phyloP scores from a whole-genome alignment of 768 basidiomycete genomes.

The Boletus eberwhitei region DNA sequence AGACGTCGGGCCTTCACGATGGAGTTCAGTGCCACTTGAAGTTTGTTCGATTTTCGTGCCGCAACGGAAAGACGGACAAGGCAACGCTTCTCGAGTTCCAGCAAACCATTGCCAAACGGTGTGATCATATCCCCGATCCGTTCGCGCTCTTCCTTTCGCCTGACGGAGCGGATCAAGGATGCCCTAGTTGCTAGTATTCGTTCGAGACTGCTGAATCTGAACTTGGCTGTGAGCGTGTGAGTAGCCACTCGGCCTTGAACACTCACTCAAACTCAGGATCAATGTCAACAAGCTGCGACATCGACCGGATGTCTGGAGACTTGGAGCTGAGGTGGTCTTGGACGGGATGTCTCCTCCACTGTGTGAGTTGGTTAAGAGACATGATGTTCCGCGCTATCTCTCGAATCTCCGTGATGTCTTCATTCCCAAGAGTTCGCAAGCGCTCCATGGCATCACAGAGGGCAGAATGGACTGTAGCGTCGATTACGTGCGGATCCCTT shows the following conservation, averaged over 20 bases:
- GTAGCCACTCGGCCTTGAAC: background rate
- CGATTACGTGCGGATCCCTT: slow-evolving; percentile 50
- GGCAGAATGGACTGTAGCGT: slow-evolving; percentile 46
- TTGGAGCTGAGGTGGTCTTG: slow-evolving; percentile 30
- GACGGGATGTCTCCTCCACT: slow-evolving; percentile 48
- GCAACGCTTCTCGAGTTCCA: slow-evolving; percentile 63
- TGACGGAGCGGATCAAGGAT: slow-evolving; percentile 71
- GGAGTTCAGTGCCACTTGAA: slow-evolving; percentile 85
- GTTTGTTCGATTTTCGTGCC: slow-evolving; percentile 63
- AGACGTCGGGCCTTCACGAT: slow-evolving; percentile 71
- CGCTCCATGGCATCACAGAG: slow-evolving; percentile 60
- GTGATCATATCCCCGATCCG: slow-evolving; percentile 71
- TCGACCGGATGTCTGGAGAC: slow-evolving; percentile 34
- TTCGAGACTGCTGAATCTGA: slow-evolving; percentile 74
- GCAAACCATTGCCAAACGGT: slow-evolving; percentile 47
- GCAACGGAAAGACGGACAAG: slow-evolving; percentile 68
- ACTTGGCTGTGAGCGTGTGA: slow-evolving; percentile 11
- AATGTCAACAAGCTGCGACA: slow-evolving; percentile 45
- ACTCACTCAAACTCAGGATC: slow-evolving; percentile 67
- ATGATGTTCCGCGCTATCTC: slow-evolving; percentile 68
- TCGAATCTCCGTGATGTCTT: slow-evolving; percentile 76
- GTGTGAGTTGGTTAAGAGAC: slow-evolving; percentile 73
- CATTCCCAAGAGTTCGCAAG: slow-evolving; percentile 65
- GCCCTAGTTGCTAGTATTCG: slow-evolving; percentile 76
- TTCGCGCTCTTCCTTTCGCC: slow-evolving; percentile 66